Percentiles rank a stretch among this genome's conserved stretches.
Conservation (phyloP, 78 protist genomes). For the Speleostelium caveatum region DNA sequence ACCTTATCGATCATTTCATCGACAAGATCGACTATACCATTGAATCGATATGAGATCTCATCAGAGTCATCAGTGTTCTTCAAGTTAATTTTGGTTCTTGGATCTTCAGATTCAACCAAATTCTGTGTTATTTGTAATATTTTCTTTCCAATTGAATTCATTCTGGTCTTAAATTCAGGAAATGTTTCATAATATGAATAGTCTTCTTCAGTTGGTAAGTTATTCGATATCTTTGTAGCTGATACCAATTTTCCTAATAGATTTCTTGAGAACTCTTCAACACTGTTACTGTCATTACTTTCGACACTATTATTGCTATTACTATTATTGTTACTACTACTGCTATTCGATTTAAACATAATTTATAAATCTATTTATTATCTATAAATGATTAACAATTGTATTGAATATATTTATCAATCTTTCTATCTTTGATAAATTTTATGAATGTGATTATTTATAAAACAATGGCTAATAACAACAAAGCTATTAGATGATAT, state of each 20-base stretch:
- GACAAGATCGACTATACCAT: conserved; percentile 62
- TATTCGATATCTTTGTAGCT: conserved; percentile 69
- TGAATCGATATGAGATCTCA: conserved; percentile 59
- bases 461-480: no score
- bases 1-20: conserved; percentile 80
- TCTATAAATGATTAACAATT: background rate
- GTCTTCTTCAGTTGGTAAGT: conserved; percentile 76
- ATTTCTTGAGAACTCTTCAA: conserved; percentile 49
- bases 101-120: conserved; percentile 51
- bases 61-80: conserved; percentile 23
- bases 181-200: conserved; percentile 75
- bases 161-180: conserved; percentile 55
- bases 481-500: no score
- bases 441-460: no score
- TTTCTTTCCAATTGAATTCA: conserved; percentile 47
- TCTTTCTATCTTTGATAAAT: no score
- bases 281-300: background rate
- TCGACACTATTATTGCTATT: background rate
- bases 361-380: no score
- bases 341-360: background rate
- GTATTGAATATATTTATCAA: no score
- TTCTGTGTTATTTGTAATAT: conserved; percentile 41
- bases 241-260: conserved; percentile 44
- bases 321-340: background rate
- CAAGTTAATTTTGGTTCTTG: conserved; percentile 13